phyloP scores from a whole-genome alignment of 495 filamentous ascomycete genomes.

The Trichoderma virens region DNA sequence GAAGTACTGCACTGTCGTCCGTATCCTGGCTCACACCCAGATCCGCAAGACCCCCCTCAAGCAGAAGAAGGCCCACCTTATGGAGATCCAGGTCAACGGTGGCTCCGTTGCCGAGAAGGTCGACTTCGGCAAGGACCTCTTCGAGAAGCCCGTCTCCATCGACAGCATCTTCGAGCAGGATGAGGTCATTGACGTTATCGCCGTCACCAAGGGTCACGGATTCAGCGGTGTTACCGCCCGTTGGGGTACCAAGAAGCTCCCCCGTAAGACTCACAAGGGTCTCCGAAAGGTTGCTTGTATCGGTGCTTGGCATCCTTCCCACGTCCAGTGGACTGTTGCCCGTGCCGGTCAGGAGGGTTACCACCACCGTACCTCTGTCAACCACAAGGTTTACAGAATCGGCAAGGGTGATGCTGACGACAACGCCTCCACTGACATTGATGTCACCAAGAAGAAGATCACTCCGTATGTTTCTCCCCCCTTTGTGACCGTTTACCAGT shows the following conservation, averaged over 20 bases:
- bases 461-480: slow-evolving; percentile 78
- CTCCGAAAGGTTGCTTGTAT: slow-evolving; percentile 99
- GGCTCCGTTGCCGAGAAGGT: slow-evolving; percentile 93
- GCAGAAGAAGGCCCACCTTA: slow-evolving; percentile 99
- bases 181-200: slow-evolving; percentile 99
- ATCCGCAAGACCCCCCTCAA: slow-evolving; percentile 98
- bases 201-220: slow-evolving; percentile 99
- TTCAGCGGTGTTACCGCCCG: slow-evolving; percentile 93
- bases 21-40: slow-evolving; percentile 98
- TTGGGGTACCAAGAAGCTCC: slow-evolving; percentile 99
- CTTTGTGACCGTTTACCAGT: neutral
- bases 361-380: slow-evolving; percentile 99
- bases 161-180: slow-evolving; percentile 97
- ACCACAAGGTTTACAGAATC: slow-evolving; percentile 99
- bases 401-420: slow-evolving; percentile 80
- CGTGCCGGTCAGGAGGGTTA: slow-evolving; percentile 99
- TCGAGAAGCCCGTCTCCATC: slow-evolving; percentile 97
- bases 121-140: slow-evolving; percentile 83
- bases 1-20: slow-evolving; percentile 99
- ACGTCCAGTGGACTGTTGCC: slow-evolving; percentile 99
- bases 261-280: slow-evolving; percentile 99
- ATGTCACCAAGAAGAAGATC: slow-evolving; percentile 98
- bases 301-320: slow-evolving; percentile 99
- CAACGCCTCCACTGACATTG: slow-evolving; percentile 92
- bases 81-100: slow-evolving; percentile 99